Base-by-base conservation (phyloP, 345 rosid genomes). In the Theobroma cacao region DNA sequence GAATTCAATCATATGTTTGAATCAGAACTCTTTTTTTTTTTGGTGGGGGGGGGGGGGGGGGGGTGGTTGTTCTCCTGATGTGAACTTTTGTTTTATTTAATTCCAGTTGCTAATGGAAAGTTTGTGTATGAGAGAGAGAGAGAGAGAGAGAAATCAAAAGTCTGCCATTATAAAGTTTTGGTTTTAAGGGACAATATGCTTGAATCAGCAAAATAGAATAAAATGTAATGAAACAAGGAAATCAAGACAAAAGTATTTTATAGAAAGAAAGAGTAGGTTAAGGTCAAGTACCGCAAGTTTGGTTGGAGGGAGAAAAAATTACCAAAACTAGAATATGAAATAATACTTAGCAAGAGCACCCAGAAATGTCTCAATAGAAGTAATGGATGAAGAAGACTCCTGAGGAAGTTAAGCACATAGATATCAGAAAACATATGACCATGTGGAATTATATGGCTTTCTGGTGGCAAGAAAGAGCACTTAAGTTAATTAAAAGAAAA, bases 91-190 rank as follows among this genome's bases (percentile, higher is more conserved):
- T 28, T 62, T 75, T 68, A 59, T 80, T 77, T 74, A 77, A 50
- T 62, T 22, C 82, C 52, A 83, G 53, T 75, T 78, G 82, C 78
- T 59, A 50, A 41, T 56, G 59, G 24, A 64, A 74, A 62, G 75
- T 20, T 74, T 3, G 61, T 56, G 61, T 24, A 3, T 24, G 61
- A 56, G 30, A 56, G 59, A 53, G 59, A 45, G 14, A 26, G 14
- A 33, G 24, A 69, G 53, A 11, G 55, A 58, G 15, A 55, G 18
- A 61, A 18, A 61, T 7, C 34, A 2, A 68, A 77, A 77, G 74
- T 52, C 47, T 43, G 74, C 14, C 15, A 65, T 28, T 15, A 41
- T 28, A 36, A n/a, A 47, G 20, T 60, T 13, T 70, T 28, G 20
- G 36, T 20, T 30, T 48, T 45, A 20, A 30, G 13, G 31, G 26